Conservation (phyloP, 345 rosid species). For the Hibiscus tridactylites region DNA sequence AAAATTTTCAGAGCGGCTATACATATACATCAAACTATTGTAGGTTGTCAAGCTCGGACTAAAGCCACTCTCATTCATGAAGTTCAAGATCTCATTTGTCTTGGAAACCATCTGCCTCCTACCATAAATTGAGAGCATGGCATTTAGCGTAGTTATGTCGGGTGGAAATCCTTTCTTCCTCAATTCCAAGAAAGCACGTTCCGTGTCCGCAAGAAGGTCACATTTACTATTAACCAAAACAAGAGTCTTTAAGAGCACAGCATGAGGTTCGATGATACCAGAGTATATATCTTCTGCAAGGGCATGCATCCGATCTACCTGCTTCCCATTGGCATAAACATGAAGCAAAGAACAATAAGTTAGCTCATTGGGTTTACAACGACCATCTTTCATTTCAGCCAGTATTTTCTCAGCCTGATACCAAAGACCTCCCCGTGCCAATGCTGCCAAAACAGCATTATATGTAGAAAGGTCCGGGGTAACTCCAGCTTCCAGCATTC, state of each 20-base stretch:
- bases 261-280: slow-evolving; percentile 59
- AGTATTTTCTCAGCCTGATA: slow-evolving; percentile 82
- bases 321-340: slow-evolving; percentile 85
- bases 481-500: slow-evolving; percentile 85
- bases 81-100: slow-evolving; percentile 63
- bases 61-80: slow-evolving; percentile 72
- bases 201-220: slow-evolving; percentile 68
- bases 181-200: slow-evolving; percentile 70
- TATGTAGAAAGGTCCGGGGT: slow-evolving; percentile 84
- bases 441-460: slow-evolving; percentile 84
- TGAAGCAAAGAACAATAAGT: slow-evolving; percentile 81
- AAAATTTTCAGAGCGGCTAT: slow-evolving; percentile 67
- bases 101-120: slow-evolving; percentile 72
- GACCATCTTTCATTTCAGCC: slow-evolving; percentile 67
- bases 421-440: slow-evolving; percentile 97
- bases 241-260: slow-evolving; percentile 77
- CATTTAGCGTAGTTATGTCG: slow-evolving; percentile 67
- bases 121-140: slow-evolving; percentile 86
- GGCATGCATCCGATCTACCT: slow-evolving; percentile 62
- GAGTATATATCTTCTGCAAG: slow-evolving; percentile 81
- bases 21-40: slow-evolving; percentile 85
- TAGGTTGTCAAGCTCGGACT: slow-evolving; percentile 75
- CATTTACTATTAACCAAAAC: slow-evolving; percentile 80
- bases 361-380: slow-evolving; percentile 81
- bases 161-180: slow-evolving; percentile 62